Evolutionary conservation across 345 rosid genomes (phyloP).

Genomic region (Fremontodendron californicum): DNA sequence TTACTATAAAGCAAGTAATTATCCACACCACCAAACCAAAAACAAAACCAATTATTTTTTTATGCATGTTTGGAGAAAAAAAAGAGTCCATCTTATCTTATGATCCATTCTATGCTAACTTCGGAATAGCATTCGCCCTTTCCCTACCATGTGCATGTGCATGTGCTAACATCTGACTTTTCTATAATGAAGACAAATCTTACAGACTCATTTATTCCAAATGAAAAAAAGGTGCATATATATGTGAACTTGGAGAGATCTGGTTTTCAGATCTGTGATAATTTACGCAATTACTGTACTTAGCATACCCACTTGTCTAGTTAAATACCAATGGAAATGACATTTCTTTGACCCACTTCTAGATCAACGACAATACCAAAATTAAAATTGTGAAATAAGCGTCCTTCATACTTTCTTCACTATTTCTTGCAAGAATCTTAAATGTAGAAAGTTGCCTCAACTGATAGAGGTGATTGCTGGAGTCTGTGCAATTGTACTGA

Average conservation of each 20-base stretch:
- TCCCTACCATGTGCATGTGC: neutral
- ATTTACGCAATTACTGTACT: neutral
- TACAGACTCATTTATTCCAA: neutral
- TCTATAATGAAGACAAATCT: neutral
- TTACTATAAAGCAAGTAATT: too few relatives aligned
- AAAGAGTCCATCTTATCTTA: neutral
- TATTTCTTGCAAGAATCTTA: neutral
- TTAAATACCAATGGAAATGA: neutral
- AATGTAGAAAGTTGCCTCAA: neutral
- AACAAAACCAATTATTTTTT: neutral
- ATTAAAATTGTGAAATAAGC: neutral
- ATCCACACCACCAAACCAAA: too few relatives aligned
- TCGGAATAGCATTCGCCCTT: neutral
- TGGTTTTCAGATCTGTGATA: neutral
- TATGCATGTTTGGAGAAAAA: neutral
- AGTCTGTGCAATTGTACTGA: neutral
- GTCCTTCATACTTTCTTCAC: neutral
- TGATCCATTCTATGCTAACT: neutral
- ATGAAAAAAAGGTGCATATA: neutral
- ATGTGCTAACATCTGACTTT: slow-evolving; percentile 7
- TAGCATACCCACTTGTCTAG: neutral
- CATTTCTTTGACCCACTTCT: neutral
- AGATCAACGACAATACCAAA: neutral
- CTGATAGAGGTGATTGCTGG: neutral
- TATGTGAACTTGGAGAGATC: neutral